phyloP scores from a whole-genome alignment of 2,329 filamentous ascomycete species.

The Aspergillus novofumigatus region DNA sequence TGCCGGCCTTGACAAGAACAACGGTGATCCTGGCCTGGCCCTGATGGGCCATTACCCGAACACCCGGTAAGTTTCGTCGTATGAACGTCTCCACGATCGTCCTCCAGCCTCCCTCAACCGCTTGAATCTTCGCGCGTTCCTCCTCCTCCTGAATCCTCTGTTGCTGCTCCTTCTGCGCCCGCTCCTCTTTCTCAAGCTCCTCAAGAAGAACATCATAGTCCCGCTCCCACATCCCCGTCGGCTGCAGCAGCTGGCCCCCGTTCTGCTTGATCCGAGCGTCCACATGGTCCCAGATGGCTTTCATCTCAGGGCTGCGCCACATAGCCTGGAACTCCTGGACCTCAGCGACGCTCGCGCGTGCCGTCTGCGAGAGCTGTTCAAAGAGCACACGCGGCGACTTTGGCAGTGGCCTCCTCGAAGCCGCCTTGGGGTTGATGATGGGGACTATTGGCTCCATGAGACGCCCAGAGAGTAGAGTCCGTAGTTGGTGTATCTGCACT shows the following conservation, averaged over 20 bases:
- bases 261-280: conserved; percentile 35
- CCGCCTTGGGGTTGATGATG: conserved; percentile 31
- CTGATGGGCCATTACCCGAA: conserved; percentile 25
- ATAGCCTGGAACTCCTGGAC: conserved; percentile 36
- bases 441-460: conserved; percentile 38
- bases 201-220: conserved; percentile 37
- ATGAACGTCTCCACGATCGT: conserved; percentile 30
- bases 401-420: conserved; percentile 17
- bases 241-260: conserved; percentile 34
- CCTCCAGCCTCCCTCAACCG: conserved; percentile 31
- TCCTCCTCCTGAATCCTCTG: conserved; percentile 25
- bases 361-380: conserved; percentile 31
- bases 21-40: conserved; percentile 24
- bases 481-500: conserved; percentile 40
- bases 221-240: conserved; percentile 36
- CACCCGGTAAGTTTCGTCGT: conserved; percentile 22
- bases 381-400: conserved; percentile 35
- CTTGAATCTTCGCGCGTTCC: conserved; percentile 24
- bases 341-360: conserved; percentile 33
- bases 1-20: conserved; percentile 30
- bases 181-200: conserved; percentile 27
- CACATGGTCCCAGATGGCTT: conserved; percentile 35
- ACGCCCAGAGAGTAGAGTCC: conserved; percentile 38
- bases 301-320: conserved; percentile 40
- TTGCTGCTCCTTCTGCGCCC: conserved; percentile 21